Base-by-base conservation (phyloP, 805 yeast species). In the Candida yuanshanica region DNA sequence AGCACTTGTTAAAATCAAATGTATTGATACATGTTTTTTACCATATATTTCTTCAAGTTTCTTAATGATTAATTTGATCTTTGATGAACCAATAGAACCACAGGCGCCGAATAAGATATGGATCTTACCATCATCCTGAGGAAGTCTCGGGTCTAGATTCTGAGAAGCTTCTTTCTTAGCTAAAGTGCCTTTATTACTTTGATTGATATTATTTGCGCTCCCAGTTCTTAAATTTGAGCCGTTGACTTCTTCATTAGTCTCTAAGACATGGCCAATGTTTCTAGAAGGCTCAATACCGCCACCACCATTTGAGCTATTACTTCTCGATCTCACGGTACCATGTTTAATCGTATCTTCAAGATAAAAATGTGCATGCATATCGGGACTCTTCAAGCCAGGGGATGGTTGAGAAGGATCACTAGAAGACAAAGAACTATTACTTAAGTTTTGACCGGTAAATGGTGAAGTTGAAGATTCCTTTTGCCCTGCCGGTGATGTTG, bases 81-180 rank as follows among this genome's bases (percentile, higher is more conserved):
- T 87, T 45, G 81, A 75, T 4, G 91, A 81, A 18, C 95, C 91
- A 21, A 87, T 81, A 4, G 93, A 81, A 3, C 97, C 97, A 23
- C 95, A 87, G 26, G 89, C 89, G 11, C 93, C 96, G 44, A 89
- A 68, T 44, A 89, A 66, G 31, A 89, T 80, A 64, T 89, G 97
- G 45, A 86, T 71, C 58, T 88, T 89, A 11, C 88, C 91, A 62
- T 89, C 97, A 58, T 88, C 95, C 60, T 83, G 77, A 4, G 83
- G 83, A 45, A 80, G 62, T 10, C 83, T 68, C 4, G 82, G 77
- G 53, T 83, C 90, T 35, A 76, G 65, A 49, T 76, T 77, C 11
- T 70, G 60, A 18, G 65, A 62, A 39, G 72, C 72, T 51, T 76
- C 63, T 38, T 60, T 64, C 36, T 58, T 59, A 32, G 52, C 45